Evolutionary conservation across 2,329 filamentous ascomycete genomes (phyloP).

Genomic region (Pseudocercospora ulei): DNA sequence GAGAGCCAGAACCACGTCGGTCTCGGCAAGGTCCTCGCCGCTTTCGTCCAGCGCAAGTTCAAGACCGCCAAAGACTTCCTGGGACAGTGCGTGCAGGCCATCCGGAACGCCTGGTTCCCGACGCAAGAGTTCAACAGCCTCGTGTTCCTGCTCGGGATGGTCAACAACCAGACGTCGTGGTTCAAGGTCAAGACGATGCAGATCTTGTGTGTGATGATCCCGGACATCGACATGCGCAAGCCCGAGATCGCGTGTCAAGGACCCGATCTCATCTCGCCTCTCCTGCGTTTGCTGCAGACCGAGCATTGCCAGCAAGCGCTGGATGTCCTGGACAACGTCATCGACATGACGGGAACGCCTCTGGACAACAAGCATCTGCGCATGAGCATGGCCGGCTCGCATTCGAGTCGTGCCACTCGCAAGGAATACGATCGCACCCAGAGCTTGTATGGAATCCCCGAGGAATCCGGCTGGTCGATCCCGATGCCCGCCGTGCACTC

Average conservation of each 20-base stretch:
- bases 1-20: slow-evolving; percentile 59
- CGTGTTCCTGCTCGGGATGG: slow-evolving; percentile 78
- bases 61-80: slow-evolving; percentile 66
- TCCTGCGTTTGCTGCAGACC: slow-evolving; percentile 80
- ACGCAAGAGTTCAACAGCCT: slow-evolving; percentile 73
- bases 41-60: slow-evolving; percentile 59
- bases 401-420: slow-evolving; percentile 65
- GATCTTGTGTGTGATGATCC: slow-evolving; percentile 72
- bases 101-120: slow-evolving; percentile 71
- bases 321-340: slow-evolving; percentile 85
- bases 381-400: slow-evolving; percentile 94
- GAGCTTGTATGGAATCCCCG: slow-evolving; percentile 91
- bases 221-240: slow-evolving; percentile 85
- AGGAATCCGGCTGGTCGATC: slow-evolving; percentile 91
- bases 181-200: slow-evolving; percentile 90
- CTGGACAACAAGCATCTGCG: slow-evolving; percentile 90
- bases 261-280: slow-evolving; percentile 86
- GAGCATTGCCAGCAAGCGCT: slow-evolving; percentile 89
- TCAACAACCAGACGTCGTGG: slow-evolving; percentile 82
- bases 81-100: slow-evolving; percentile 58
- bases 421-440: slow-evolving; percentile 94
- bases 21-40: slow-evolving; percentile 59
- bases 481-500: slow-evolving; percentile 86
- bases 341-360: slow-evolving; percentile 75
- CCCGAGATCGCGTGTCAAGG: slow-evolving; percentile 82